A percentile compares a stretch with the other conserved stretches of the same genome.
phyloP scores from a whole-genome alignment of 1,284 basidiomycete genomes.

The Ustilago vetiveriae region DNA sequence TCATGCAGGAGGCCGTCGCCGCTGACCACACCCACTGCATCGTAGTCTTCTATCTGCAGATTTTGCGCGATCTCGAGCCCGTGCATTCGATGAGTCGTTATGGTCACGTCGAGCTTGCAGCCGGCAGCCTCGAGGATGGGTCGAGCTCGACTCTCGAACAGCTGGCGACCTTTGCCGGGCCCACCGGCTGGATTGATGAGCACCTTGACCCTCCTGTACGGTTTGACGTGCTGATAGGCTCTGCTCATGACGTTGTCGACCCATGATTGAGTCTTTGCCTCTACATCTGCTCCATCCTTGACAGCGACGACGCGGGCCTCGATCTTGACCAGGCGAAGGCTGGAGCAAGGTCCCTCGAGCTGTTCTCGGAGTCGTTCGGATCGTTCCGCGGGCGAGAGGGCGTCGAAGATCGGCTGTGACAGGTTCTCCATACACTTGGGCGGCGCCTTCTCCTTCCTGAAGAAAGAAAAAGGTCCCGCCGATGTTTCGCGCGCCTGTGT shows the following conservation, averaged over 20 bases:
- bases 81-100: constrained; percentile 73
- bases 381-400: constrained; percentile 12
- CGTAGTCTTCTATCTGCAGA: constrained; percentile 73
- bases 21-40: constrained; percentile 81
- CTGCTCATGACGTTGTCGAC: constrained; percentile 34
- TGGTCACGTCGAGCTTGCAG: constrained; percentile 74
- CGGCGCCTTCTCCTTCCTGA: constrained; percentile 25
- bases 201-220: constrained; percentile 68
- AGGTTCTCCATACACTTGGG: constrained; percentile 35
- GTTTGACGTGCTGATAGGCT: constrained; percentile 41
- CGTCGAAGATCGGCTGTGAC: constrained; percentile 16
- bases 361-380: constrained; percentile 36
- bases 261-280: constrained; percentile 35
- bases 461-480: constrained; percentile 31
- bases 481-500: constrained; percentile 4
- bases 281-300: constrained; percentile 19
- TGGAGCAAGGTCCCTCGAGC: constrained; percentile 53
- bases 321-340: constrained; percentile 56
- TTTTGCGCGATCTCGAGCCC: constrained; percentile 77
- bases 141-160: constrained; percentile 76
- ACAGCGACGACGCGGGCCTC: constrained; percentile 42
- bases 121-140: constrained; percentile 83
- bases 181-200: constrained; percentile 91
- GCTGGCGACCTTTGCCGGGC: constrained; percentile 76
- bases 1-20: constrained; percentile 92